Evolutionary conservation across 2,329 filamentous ascomycete genomes (phyloP), one percentile per base, ranked within the genome.

Genomic region (Penicillium sclerotigenum): DNA sequence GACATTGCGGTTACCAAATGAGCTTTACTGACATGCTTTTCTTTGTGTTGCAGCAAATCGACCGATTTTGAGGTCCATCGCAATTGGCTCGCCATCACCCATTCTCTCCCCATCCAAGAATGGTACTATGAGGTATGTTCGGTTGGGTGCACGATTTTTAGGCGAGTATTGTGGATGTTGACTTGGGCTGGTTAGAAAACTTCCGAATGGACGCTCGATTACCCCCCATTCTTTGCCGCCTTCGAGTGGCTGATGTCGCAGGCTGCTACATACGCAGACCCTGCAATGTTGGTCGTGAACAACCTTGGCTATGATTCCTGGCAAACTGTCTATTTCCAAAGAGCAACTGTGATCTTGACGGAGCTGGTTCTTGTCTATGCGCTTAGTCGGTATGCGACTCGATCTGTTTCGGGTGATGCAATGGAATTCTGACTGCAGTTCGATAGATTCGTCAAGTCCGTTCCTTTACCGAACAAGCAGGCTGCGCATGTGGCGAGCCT

Each of bases 151-250:
- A 29, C 45, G 29, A 16, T 14, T 18, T 6, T 34, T n/a, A 8
- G 13, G 0, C 9, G 14, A 45, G 14, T 42, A 6, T 26, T 3
- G 26, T 20, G n/a, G 34, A 10, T 45, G 40, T 36, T 57, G 34
- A 57, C 55, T 52, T 20, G 8, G 14, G 7, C n/a, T 59, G 85
- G 29, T 42, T 64, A 87, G 81, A 88, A 92, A 77, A 96, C 92
- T 2, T 99, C 94, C 57, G 91, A 97, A 90, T 99, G 94, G 94
- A 99, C 94, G 0, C 87, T 99, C 69, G 94, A 99, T 78, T 99
- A 99, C 72, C 94, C 94, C 31, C 94, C 94, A 8, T 97, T 97
- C 77, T 99, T 99, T 71, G 94, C 94, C 65, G 92, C 89, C 72
- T 97, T 97, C 77, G 94, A 99, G 81, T 97, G 91, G 91, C 72